These are phyloP conservation scores for Colletotrichum musicola DNA, from an alignment of 2,329 filamentous ascomycete species.

Conservation along the genomic window DNA sequence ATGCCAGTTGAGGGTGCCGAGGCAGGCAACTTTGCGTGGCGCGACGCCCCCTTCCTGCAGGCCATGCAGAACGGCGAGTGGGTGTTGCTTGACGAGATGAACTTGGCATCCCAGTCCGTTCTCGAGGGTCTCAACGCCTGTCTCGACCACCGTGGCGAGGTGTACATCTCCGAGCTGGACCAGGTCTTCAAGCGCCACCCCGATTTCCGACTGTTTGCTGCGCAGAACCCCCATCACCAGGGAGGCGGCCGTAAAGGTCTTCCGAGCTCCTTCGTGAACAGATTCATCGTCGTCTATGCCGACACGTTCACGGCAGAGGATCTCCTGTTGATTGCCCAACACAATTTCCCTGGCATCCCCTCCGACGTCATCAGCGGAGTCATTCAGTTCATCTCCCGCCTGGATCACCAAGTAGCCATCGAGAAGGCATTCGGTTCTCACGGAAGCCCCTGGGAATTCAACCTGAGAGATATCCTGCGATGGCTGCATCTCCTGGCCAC, in stretches of 20 bases:
- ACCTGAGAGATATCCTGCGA: slow-evolving; percentile 87
- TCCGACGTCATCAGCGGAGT: slow-evolving; percentile 72
- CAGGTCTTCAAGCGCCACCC: slow-evolving; percentile 92
- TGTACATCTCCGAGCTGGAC: slow-evolving; percentile 95
- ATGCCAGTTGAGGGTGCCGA: slow-evolving; percentile 94
- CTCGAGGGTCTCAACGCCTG: slow-evolving; percentile 97
- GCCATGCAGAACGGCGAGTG: slow-evolving; percentile 98
- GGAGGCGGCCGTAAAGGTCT: slow-evolving; percentile 95
- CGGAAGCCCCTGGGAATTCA: slow-evolving; percentile 94
- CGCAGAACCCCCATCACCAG: slow-evolving; percentile 97
- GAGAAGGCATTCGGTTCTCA: slow-evolving; percentile 70
- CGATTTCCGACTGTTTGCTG: slow-evolving; percentile 93
- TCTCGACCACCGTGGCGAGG: slow-evolving; percentile 94
- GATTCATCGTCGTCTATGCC: slow-evolving; percentile 97
- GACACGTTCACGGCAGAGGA: slow-evolving; percentile 89
- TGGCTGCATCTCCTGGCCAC: slow-evolving; percentile 83
- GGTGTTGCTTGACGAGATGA: slow-evolving; percentile 99
- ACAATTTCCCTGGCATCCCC: slow-evolving; percentile 77
- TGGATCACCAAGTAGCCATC: slow-evolving; percentile 79
- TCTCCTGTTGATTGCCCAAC: slow-evolving; percentile 82
- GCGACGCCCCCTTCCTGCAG: slow-evolving; percentile 93
- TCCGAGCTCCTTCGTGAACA: slow-evolving; percentile 95
- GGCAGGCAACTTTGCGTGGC: slow-evolving; percentile 93
- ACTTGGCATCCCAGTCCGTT: slow-evolving; percentile 95
- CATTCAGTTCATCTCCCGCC: slow-evolving; percentile 83